Conservation (phyloP, 1,284 basidiomycete species). For the Trichosporon sp. region DNA sequence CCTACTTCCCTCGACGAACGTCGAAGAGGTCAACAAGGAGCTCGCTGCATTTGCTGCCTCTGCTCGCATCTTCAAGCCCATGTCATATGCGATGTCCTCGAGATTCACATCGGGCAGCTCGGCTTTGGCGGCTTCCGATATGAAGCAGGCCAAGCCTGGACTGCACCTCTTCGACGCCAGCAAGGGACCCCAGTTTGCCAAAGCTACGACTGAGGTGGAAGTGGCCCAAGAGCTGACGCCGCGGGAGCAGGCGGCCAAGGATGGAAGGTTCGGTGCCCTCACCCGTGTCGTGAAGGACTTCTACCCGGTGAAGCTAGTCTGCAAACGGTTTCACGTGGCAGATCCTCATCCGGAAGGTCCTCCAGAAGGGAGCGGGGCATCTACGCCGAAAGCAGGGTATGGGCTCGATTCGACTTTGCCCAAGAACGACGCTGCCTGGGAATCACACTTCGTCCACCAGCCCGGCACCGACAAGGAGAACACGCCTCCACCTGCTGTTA, state of each 20-base stretch:
- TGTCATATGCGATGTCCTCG: slow-evolving; percentile 85
- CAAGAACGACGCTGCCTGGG: slow-evolving; percentile 39
- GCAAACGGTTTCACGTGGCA: slow-evolving; percentile 90
- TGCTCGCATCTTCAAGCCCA: slow-evolving; percentile 85
- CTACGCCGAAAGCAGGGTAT: slow-evolving; percentile 13
- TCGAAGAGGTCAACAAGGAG: slow-evolving; percentile 73
- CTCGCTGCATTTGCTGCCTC: slow-evolving; percentile 79
- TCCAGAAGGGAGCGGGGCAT: slow-evolving; percentile 18
- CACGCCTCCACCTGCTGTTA: not conserved
- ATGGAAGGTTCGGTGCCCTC: slow-evolving; percentile 81
- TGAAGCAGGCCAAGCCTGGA: slow-evolving; percentile 64
- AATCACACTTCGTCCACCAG: slow-evolving; percentile 40
- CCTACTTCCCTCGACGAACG: slow-evolving; percentile 58
- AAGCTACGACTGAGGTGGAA: slow-evolving; percentile 51
- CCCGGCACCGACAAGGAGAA: slow-evolving; percentile 17
- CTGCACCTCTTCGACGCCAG: slow-evolving; percentile 60
- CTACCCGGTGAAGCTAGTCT: slow-evolving; percentile 75
- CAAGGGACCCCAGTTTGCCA: slow-evolving; percentile 26
- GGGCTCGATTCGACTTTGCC: slow-evolving; percentile 14
- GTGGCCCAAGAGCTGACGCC: slow-evolving; percentile 58
- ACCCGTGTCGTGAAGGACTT: slow-evolving; percentile 71
- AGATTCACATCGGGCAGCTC: slow-evolving; percentile 71
- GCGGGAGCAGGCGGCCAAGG: slow-evolving; percentile 69
- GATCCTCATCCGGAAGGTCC: slow-evolving; percentile 64
- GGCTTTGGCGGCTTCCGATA: slow-evolving; percentile 55